Base-by-base conservation (phyloP, 2,329 filamentous ascomycete genomes). In the Coccinonectria pachysandricola region DNA sequence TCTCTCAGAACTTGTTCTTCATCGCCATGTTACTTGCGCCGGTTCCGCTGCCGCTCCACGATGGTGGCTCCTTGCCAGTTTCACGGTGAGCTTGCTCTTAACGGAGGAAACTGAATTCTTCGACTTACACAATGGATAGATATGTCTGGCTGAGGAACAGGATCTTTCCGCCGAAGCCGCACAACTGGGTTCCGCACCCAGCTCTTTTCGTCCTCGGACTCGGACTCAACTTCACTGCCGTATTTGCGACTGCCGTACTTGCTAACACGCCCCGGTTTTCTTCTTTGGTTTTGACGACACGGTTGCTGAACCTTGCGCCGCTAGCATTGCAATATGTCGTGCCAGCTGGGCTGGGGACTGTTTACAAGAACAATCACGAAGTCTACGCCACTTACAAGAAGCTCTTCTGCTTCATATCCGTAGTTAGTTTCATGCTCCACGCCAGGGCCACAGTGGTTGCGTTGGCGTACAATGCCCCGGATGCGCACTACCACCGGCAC, bases 1-100 rank as follows among this genome's bases (percentile, higher is more conserved):
- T 70, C 39, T 69, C 72, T 3, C 66, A 74, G 48, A 77, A 73
- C 38, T 50, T 79, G 15, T 79, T 79, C 53, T 75, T 70, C 42
- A 43, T 76, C 7, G 63, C 68, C 6, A 53, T 77, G 15, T 53
- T 75, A 7, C 59, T 75, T 14, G 72, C 66, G 1, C 70, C 71
- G 1, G 46, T 64, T 5, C 64, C 68, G 2, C 34, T 68, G 8
- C 47, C 51, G 8, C 32, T 45, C 4, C 32, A 34, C 12, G 37
- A 35, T 6, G 31, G 40, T 32, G 20, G 45, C 30, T 36, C 45
- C 32, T 22, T 53, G 40, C 37, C 46, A 34, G 31, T 31, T 6
- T 53, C 56, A 8, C 40, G 25, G 46, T 59, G 50, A 15, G 35
- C 8, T 12, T 44, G 31, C 20, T 17, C 6, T 9, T 15, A 14